Base-by-base conservation (phyloP, 164 flowering plant species). In the Euptelea pleiosperma region DNA sequence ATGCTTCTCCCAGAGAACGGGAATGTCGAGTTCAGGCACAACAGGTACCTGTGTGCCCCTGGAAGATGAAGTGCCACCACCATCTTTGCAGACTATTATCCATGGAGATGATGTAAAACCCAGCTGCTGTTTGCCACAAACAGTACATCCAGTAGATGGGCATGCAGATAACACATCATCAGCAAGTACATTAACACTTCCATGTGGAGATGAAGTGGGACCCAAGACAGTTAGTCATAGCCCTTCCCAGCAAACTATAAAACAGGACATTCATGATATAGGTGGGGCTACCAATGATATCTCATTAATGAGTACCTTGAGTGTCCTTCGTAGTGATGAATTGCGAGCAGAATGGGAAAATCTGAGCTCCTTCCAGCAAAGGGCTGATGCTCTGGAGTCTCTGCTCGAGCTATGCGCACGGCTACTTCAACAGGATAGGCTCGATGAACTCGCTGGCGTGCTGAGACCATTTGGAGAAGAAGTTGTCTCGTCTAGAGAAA, bases 351-450 rank as follows among this genome's bases (percentile, higher is more conserved):
- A 73, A 1, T 57, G 75, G 69, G 83, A 79, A 28, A 70, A 61
- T 42, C 78, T 74, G 3, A 62, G 73, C 48, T 28, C 65, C 22
- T 55, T 60, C 47, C 85, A 71, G 55, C 83, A 82, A 67, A 83
- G 96, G 59, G 92, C 96, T 3, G 83, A 82, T 66, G 99, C 97
- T 19, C 66, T 93, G 10, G 97, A 93, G 69, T 81, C 90, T 31
- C 69, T 93, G 63, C 89, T 93, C 9, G 99, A 93, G 78, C 63
- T 90, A 33, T 93, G 95, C 63, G 99, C 99, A 18, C 69, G 77
- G 49, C 75, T 93, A 51, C 86, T 87, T 12, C 72, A 86, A 52
- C 84, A 87, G 63, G 84, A 80, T 40, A 87, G 81, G 59, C 53
- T 82, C 0, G 95, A 90, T 1, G 95, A 90, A 73, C 92, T 90